These are phyloP conservation scores for Paspalum notatum DNA, from an alignment of 176 grass and related monocot genomes.

Conservation along the genomic window DNA sequence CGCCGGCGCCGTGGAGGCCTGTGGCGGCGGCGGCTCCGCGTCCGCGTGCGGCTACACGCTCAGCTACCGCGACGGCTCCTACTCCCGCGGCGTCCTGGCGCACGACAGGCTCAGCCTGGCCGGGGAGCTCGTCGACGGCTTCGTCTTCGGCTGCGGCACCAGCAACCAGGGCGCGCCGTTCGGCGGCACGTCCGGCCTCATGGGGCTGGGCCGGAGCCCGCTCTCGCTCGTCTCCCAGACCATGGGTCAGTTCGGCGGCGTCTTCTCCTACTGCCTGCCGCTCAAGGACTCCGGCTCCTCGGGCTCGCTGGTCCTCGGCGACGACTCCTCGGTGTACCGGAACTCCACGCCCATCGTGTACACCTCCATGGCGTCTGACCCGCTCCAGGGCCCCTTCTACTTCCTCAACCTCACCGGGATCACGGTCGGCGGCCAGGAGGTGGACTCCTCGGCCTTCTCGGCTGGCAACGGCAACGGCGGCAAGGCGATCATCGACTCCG, in stretches of 20 bases:
- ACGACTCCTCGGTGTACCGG: slow-evolving; percentile 60
- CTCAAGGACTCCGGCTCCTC: slow-evolving; percentile 56
- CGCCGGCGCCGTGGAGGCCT: slow-evolving; percentile 18
- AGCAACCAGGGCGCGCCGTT: slow-evolving; percentile 76
- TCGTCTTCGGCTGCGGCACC: slow-evolving; percentile 84
- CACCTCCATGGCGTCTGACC: slow-evolving; percentile 65
- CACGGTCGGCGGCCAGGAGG: slow-evolving; percentile 52
- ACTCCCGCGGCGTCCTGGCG: slow-evolving; percentile 63
- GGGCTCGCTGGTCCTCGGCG: slow-evolving; percentile 73
- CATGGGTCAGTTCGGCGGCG: slow-evolving; percentile 61
- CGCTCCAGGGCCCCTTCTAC: slow-evolving; percentile 71
- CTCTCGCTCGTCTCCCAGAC: slow-evolving; percentile 75
- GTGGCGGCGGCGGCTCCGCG: too few relatives aligned
- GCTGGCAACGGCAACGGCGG: not conserved
- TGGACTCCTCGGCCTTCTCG: slow-evolving; percentile 51
- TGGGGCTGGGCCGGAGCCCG: slow-evolving; percentile 78
- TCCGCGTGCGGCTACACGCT: slow-evolving; percentile 63
- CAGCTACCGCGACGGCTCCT: slow-evolving; percentile 78
- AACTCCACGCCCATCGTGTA: slow-evolving; percentile 72
- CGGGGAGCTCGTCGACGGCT: slow-evolving; percentile 56
- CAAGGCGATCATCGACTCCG: slow-evolving; percentile 81
- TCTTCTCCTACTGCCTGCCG: slow-evolving; percentile 89
- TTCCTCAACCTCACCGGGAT: slow-evolving; percentile 79
- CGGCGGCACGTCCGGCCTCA: slow-evolving; percentile 71
- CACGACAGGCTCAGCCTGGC: slow-evolving; percentile 61